These are phyloP conservation scores for Pyrenula aspistea DNA, from an alignment of 495 filamentous ascomycete genomes.

Conservation along the genomic window DNA sequence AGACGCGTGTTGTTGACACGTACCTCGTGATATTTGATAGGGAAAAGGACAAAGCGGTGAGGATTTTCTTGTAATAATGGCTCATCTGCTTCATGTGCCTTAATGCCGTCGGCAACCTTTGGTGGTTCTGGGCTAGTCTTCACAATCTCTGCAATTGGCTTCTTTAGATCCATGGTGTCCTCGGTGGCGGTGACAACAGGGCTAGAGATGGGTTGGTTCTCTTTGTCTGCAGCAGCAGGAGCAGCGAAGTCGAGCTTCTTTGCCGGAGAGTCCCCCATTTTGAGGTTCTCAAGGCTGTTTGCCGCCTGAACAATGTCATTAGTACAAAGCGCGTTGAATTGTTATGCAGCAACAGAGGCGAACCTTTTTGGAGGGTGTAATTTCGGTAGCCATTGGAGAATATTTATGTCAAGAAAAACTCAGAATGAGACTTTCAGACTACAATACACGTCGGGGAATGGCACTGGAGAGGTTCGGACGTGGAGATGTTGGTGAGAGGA, in stretches of 20 bases:
- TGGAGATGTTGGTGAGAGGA: slow-evolving; percentile 3
- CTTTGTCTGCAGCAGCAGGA: slow-evolving; percentile 47
- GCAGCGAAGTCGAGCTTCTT: slow-evolving; percentile 77
- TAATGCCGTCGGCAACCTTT: slow-evolving; percentile 48
- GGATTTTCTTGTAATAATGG: slow-evolving; percentile 93
- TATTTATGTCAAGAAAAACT: slow-evolving; percentile 9
- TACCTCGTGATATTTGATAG: slow-evolving; percentile 99
- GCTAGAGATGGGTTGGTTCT: slow-evolving; percentile 57
- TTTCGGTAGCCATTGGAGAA: slow-evolving; percentile 49
- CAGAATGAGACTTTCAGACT: slow-evolving; percentile 6
- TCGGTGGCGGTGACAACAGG: slow-evolving; percentile 33
- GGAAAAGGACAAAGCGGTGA: slow-evolving; percentile 93
- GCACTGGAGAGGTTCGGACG: slow-evolving; percentile 10
- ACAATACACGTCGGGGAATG: slow-evolving; percentile 9
- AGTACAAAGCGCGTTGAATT: slow-evolving; percentile 26
- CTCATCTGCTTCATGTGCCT: slow-evolving; percentile 67
- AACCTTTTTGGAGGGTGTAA: slow-evolving; percentile 86
- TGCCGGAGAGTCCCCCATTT: slow-evolving; percentile 77
- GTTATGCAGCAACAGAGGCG: slow-evolving; percentile 25
- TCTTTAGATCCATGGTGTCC: slow-evolving; percentile 34
- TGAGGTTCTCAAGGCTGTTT: slow-evolving; percentile 72
- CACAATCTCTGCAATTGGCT: slow-evolving; percentile 27
- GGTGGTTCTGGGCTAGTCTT: slow-evolving; percentile 31
- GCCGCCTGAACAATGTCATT: slow-evolving; percentile 49
- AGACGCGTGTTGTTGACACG: slow-evolving; percentile 50